Evolutionary conservation across 768 basidiomycete genomes (phyloP), one percentile per base, ranked within the genome.

Genomic region (Sistotremastrum suecicum): DNA sequence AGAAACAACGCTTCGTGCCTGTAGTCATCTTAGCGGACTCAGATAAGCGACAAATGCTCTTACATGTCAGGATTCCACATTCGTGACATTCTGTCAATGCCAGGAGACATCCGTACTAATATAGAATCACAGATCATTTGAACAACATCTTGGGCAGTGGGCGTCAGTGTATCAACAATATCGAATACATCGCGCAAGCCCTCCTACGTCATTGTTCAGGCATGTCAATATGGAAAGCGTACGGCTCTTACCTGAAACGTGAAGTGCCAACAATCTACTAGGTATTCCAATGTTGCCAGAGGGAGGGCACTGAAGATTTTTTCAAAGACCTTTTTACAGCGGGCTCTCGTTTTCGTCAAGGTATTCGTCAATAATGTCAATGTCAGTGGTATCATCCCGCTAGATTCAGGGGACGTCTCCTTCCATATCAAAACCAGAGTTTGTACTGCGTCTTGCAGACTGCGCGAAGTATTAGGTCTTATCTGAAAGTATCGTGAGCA

Each of bases 121-220:
- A 90, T 83, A 53, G 80, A 81, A 58, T 95, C 89, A 57, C 87
- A 91, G 33, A 89, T 66, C 73, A 92, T 81, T 50, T 88, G 80
- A 1, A 97, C 89, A 5, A 85, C 78, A 45, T 73, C 82, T 54
- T 90, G 89, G 3, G 90, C 83, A 56, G 75, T 94, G 3, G 85
- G 71, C 5, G 90, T 74, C 32, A 98, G 72, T 10, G 80, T 65
- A 57, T 95, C 90, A 8, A 94, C 67, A 28, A 94, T 68, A 47
- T 90, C 83, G 55, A 92, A 94, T 1, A 82, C 71, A 5, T 74
- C 69, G 32, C 71, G 68, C 39, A 51, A 50, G 33, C 37, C 39
- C 7, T 49, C 36, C 5, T 45, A 7, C 12, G 6, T 33, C 46
- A 49, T 51, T 30, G 34, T 47, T 45, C 33, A 35, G 12, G 44